Evolutionary conservation across 345 rosid species (phyloP).

Genomic region (Combretum micranthum): DNA sequence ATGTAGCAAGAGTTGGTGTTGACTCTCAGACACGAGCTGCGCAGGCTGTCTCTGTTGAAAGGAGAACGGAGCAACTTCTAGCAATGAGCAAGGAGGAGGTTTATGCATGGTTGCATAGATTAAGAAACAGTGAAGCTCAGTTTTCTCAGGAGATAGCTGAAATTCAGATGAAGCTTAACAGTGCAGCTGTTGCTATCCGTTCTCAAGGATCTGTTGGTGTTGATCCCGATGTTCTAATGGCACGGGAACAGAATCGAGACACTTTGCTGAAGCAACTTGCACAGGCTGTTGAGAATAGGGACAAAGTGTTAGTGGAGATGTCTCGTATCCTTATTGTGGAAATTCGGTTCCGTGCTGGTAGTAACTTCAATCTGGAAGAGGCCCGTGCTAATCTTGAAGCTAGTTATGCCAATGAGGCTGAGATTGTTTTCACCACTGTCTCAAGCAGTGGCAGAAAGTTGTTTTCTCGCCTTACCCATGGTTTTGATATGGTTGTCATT

Average conservation of each 20-base stretch:
- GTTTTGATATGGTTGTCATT: constrained; percentile 98
- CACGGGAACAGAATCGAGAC: constrained; percentile 89
- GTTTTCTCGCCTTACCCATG: constrained; percentile 96
- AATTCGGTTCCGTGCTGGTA: constrained; percentile 66
- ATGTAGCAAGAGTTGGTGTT: constrained; percentile 98
- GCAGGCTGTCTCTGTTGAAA: constrained; percentile 98
- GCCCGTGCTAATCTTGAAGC: constrained; percentile 98
- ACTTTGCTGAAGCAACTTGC: constrained; percentile 83
- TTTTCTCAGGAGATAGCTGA: constrained; percentile 75
- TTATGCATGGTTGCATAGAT: constrained; percentile 72
- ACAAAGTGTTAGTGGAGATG: constrained; percentile 94
- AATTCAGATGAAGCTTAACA: constrained; percentile 68
- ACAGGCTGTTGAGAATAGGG: constrained; percentile 89
- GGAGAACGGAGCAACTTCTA: constrained; percentile 88
- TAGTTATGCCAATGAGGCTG: constrained; percentile 98
- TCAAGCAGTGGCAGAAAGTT: constrained; percentile 98
- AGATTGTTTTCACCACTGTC: constrained; percentile 97
- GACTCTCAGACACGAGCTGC: constrained; percentile 98
- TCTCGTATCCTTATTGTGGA: constrained; percentile 91
- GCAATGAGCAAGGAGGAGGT: constrained; percentile 81
- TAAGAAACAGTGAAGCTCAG: constrained; percentile 69
- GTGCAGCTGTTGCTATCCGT: constrained; percentile 67
- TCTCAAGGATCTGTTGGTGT: constrained; percentile 98
- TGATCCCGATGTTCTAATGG: constrained; percentile 89
- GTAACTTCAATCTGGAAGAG: constrained; percentile 86